Evolutionary conservation across 768 basidiomycete genomes (phyloP).

Genomic region (Boletus rubroflammeus): DNA sequence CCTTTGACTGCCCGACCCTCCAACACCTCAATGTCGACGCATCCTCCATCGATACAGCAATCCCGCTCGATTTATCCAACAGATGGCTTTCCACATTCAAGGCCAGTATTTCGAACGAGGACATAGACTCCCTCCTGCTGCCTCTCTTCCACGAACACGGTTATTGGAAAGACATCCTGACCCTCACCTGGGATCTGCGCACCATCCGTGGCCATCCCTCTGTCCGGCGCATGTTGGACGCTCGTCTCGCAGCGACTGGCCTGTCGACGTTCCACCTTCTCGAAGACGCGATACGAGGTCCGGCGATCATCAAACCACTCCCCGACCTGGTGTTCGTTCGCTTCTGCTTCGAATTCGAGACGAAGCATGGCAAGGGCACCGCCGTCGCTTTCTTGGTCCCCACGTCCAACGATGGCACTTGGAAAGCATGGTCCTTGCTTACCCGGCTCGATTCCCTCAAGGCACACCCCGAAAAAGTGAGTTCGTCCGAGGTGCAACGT

Average conservation of each 20-base stretch:
- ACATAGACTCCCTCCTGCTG: neutral
- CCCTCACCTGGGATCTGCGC: slow-evolving; percentile 53
- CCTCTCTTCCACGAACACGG: slow-evolving; percentile 22
- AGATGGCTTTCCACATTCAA: slow-evolving; percentile 23
- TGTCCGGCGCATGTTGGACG: slow-evolving; percentile 36
- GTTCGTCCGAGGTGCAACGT: neutral
- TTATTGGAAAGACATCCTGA: slow-evolving; percentile 51
- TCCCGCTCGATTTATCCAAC: slow-evolving; percentile 5
- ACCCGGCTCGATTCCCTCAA: slow-evolving; percentile 59
- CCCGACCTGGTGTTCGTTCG: slow-evolving; percentile 58
- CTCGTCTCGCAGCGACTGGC: slow-evolving; percentile 31
- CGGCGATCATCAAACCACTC: slow-evolving; percentile 38
- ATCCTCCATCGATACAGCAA: slow-evolving; percentile 6
- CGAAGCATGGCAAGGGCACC: slow-evolving; percentile 42
- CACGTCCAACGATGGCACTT: slow-evolving; percentile 30
- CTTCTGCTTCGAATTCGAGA: slow-evolving; percentile 54
- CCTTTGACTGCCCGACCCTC: slow-evolving; percentile 23
- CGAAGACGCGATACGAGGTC: slow-evolving; percentile 25
- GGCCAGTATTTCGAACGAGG: neutral
- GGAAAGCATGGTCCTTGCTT: slow-evolving; percentile 60
- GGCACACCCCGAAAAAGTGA: slow-evolving; percentile 44
- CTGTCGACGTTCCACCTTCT: slow-evolving; percentile 17
- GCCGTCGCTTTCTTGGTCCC: slow-evolving; percentile 53
- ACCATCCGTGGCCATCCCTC: slow-evolving; percentile 39
- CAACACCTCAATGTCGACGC: slow-evolving; percentile 15